Evolutionary conservation across 192 early-diverging fungal species (phyloP).

Genomic region (Jimgerdemannia flammicorona): DNA sequence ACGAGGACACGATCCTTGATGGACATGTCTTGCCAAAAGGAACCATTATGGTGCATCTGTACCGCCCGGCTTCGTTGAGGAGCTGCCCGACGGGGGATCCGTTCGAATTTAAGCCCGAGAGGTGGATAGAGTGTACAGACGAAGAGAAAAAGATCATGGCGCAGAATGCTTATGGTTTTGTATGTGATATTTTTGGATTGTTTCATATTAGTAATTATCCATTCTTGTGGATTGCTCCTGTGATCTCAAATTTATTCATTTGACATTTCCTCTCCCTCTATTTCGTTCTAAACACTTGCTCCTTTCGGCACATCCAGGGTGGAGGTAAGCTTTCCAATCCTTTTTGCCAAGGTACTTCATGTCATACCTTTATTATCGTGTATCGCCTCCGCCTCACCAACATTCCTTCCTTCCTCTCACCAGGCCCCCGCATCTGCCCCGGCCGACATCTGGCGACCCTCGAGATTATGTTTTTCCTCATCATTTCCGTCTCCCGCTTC

Average conservation of each 20-base stretch:
- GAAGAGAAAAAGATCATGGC: conserved; percentile 3
- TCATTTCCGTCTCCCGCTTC: conserved; percentile 1
- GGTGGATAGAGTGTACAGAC: conserved; percentile 4
- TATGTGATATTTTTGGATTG: not conserved
- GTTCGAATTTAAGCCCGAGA: conserved; percentile 11
- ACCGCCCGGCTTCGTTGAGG: conserved; percentile 1
- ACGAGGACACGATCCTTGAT: not conserved
- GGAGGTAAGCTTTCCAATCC: too few species aligned
- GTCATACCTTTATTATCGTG: too few species aligned
- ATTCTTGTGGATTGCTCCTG: too few species aligned
- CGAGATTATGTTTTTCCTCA: conserved; percentile 1
- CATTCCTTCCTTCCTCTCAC: too few species aligned
- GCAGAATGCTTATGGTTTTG: not conserved
- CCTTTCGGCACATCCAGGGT: too few species aligned
- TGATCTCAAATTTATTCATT: too few species aligned
- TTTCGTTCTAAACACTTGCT: too few species aligned
- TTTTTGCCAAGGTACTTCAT: too few species aligned
- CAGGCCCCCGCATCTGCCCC: conserved; percentile 7
- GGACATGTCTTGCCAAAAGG: conserved; percentile 7
- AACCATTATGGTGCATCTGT: not conserved
- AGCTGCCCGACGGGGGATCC: conserved; percentile 5
- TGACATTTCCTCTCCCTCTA: too few species aligned
- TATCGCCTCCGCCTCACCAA: too few species aligned
- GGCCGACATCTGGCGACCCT: conserved; percentile 13
- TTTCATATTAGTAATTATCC: too few species aligned